Conservation (phyloP, 2,329 filamentous ascomycete species). For the Verticillium dahliae region DNA sequence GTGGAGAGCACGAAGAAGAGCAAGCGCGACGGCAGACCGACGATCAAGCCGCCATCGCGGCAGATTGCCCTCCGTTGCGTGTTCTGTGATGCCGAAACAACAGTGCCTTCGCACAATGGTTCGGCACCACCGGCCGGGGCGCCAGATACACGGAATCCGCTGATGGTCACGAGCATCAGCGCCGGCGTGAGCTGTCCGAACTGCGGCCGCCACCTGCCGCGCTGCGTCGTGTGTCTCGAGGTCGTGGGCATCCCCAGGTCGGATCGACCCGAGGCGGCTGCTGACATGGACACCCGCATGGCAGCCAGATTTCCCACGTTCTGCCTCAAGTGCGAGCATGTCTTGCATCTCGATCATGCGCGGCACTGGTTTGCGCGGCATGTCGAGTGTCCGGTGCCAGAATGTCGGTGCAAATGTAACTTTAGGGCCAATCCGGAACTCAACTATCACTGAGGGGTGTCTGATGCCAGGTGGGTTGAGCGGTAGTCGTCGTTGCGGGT, state of each 20-base stretch:
- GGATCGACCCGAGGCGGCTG: conserved; percentile 46
- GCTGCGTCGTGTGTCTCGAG: conserved; percentile 62
- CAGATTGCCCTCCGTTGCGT: conserved; percentile 72
- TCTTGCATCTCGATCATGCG: conserved; percentile 61
- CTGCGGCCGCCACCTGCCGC: conserved; percentile 60
- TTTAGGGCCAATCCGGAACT: conserved; percentile 54
- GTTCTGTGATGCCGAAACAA: conserved; percentile 63
- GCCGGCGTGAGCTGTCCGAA: conserved; percentile 59
- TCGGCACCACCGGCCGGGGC: conserved; percentile 6
- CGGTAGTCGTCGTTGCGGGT: too few species aligned
- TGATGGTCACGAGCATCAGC: conserved; percentile 50
- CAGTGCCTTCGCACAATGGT: conserved; percentile 9
- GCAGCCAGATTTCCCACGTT: conserved; percentile 61
- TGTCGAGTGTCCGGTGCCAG: conserved; percentile 60
- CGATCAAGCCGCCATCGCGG: conserved; percentile 56
- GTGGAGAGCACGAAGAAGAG: conserved; percentile 68
- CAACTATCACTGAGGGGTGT: conserved; percentile 34
- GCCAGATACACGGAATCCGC: conserved; percentile 40
- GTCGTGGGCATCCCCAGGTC: conserved; percentile 59
- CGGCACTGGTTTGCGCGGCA: conserved; percentile 60
- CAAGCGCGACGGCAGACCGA: conserved; percentile 55
- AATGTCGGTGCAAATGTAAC: conserved; percentile 61
- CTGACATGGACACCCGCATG: conserved; percentile 37
- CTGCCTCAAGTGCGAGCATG: conserved; percentile 62
- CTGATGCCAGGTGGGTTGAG: too few species aligned